These are phyloP conservation scores for Colletotrichum aenigma DNA, from an alignment of 2,329 filamentous ascomycete genomes.

Conservation along the genomic window DNA sequence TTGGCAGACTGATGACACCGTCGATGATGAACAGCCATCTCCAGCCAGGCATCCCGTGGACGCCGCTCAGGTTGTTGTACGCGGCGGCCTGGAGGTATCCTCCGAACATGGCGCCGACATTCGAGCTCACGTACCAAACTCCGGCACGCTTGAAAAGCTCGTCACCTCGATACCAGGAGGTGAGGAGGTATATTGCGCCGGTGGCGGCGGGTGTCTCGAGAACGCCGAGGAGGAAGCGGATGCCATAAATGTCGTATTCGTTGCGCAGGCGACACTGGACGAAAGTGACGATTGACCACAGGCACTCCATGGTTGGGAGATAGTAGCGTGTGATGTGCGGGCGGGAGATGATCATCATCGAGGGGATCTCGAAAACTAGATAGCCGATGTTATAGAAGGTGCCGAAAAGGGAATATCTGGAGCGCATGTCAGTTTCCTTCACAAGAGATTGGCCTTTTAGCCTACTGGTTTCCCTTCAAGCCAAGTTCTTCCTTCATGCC, in stretches of 20 bases:
- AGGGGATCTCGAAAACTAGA: constrained; percentile 22
- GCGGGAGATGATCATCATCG: constrained; percentile 21
- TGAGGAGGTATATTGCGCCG: constrained; percentile 27
- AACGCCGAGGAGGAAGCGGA: constrained; percentile 31
- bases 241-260: constrained; percentile 26
- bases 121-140: constrained; percentile 47
- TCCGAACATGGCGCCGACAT: constrained; percentile 51
- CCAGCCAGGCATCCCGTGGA: constrained; percentile 49
- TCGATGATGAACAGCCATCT: constrained; percentile 58
- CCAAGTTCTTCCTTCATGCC: constrained; percentile 40
- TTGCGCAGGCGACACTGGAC: constrained; percentile 20
- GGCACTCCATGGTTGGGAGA: constrained; percentile 19
- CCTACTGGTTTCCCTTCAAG: constrained; percentile 32
- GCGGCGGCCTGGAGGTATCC: constrained; percentile 55
- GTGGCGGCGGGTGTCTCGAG: constrained; percentile 22
- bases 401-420: constrained; percentile 17
- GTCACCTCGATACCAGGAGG: constrained; percentile 32
- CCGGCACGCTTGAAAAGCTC: constrained; percentile 50
- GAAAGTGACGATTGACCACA: constrained; percentile 22
- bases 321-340: constrained; percentile 19
- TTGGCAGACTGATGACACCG: constrained; percentile 53
- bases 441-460: accelerated
- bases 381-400: constrained; percentile 21
- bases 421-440: neutral
- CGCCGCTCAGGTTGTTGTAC: constrained; percentile 52